Evolutionary conservation across 768 basidiomycete species (phyloP), one percentile per base, ranked within the genome.

Genomic region (Rhizopogon sp.): DNA sequence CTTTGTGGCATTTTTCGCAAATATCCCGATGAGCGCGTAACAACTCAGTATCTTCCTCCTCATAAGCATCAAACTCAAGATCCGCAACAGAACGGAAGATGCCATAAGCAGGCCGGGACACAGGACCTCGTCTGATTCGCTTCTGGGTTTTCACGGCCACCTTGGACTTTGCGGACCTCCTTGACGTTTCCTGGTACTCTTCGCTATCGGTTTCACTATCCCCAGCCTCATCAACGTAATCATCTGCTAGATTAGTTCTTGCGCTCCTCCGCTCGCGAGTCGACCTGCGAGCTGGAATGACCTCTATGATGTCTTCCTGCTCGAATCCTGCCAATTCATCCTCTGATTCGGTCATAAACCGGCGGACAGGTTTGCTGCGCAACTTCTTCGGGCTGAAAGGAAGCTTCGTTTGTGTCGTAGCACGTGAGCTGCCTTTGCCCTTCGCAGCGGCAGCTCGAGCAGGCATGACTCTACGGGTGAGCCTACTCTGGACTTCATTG

Each of bases 341-440:
- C 35, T 72, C 79, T 11, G 79, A 79, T 22, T 76, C 68, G 11
- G 59, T 58, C 40, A 9, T 58, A 68, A 41, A 65, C 68, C 33
- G 74, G 66, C 8, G 57, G 10, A 49, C 17, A 7, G 39, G 62
- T 46, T 41, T 56, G 16, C 79, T 56, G 16, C 83, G 78, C 39
- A 80, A 79, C 68, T 84, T 89, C 64, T 68, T 78, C 0, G 88
- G 86, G 61, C 85, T 88, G 68, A 85, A 88, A 6, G 85, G 86
- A 37, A 87, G 76, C 39, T 65, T 63, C 49, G 63, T 67, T 62
- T 72, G 66, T 28, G 2, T 28, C 37, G 37, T 10, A 37, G 20
- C 22, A 35, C 58, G 41, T 33, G 49, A 56, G 52, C 10, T 25
- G 13, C 46, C 29, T 17, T 20, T 43, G 39, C 52, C 40, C 39